Percentiles rank a stretch among this genome's conserved stretches.
These are phyloP conservation scores for Alternaria sp. DNA, from an alignment of 2,329 filamentous ascomycete species.

Conservation along the genomic window DNA sequence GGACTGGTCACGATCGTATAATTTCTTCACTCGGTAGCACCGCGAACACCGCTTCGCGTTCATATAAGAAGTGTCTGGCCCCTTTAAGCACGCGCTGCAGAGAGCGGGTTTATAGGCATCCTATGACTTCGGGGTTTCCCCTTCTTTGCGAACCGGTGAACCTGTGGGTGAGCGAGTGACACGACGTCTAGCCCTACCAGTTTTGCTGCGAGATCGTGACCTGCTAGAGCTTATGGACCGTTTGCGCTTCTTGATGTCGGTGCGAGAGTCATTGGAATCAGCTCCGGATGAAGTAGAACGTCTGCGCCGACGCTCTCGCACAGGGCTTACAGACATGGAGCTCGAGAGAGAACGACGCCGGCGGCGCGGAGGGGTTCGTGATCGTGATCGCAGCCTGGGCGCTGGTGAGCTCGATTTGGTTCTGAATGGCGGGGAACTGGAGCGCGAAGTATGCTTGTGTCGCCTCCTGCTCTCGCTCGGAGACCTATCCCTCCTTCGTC, in stretches of 20 bases:
- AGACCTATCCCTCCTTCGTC: slow-evolving; percentile 38
- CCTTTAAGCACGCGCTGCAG: background rate
- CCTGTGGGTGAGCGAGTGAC: slow-evolving; percentile 29
- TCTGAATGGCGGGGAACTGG: slow-evolving; percentile 55
- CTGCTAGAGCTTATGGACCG: slow-evolving; percentile 52
- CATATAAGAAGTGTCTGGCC: background rate
- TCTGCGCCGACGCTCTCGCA: slow-evolving; percentile 54
- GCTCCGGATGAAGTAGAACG: slow-evolving; percentile 53
- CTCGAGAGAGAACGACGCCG: slow-evolving; percentile 50
- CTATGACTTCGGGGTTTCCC: slow-evolving; percentile 19
- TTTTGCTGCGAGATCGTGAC: slow-evolving; percentile 36
- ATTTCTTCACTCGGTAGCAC: background rate
- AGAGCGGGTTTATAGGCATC: slow-evolving; percentile 7
- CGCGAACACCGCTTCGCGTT: background rate
- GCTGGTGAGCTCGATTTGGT: slow-evolving; percentile 63
- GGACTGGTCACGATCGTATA: background rate
- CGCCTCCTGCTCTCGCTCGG: slow-evolving; percentile 44
- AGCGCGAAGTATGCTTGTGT: slow-evolving; percentile 55
- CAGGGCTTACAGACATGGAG: slow-evolving; percentile 50
- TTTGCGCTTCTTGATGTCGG: slow-evolving; percentile 61
- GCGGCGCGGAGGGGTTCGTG: slow-evolving; percentile 45
- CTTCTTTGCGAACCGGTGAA: slow-evolving; percentile 24
- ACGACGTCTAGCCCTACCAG: slow-evolving; percentile 26
- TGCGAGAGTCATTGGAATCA: slow-evolving; percentile 53
- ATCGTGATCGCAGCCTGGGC: slow-evolving; percentile 53